Conservation (phyloP, 768 basidiomycete species). For the Termitomyces sp. region DNA sequence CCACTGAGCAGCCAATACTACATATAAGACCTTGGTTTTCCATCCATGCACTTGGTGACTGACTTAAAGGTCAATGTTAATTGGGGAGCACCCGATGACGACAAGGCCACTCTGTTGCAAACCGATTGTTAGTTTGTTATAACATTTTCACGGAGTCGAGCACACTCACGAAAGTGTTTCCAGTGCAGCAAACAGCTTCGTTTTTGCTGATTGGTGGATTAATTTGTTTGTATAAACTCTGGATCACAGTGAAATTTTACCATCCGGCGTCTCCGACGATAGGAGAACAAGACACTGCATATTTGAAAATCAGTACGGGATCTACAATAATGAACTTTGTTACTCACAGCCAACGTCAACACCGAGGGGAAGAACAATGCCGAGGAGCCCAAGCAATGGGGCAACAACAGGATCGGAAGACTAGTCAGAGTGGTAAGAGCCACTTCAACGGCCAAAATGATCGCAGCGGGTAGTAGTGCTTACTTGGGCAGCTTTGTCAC, state of each 20-base stretch:
- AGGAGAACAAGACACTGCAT: slow-evolving; percentile 14
- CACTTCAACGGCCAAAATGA: too few relatives aligned
- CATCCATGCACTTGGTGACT: too few relatives aligned
- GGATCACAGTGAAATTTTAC: not conserved
- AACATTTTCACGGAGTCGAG: not conserved
- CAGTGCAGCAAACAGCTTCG: too few relatives aligned
- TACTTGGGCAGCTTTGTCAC: not conserved
- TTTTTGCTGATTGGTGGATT: too few relatives aligned
- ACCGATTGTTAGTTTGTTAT: not conserved
- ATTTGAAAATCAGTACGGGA: not conserved
- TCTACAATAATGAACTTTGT: too few relatives aligned
- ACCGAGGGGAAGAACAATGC: slow-evolving; percentile 4
- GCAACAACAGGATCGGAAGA: not conserved
- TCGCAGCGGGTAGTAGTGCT: not conserved
- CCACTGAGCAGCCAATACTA: too few relatives aligned
- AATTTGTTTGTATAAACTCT: not conserved
- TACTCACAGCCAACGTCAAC: slow-evolving; percentile 14
- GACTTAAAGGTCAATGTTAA: too few relatives aligned
- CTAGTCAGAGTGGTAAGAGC: not conserved
- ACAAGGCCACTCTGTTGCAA: slow-evolving; percentile 13
- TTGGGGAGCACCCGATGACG: slow-evolving; percentile 15
- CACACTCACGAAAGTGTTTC: slow-evolving; percentile 16
- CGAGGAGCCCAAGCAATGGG: slow-evolving; percentile 9
- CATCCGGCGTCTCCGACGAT: slow-evolving; percentile 3
- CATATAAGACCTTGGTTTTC: too few relatives aligned